Evolutionary conservation across 768 basidiomycete genomes (phyloP).

Genomic region (Lyophyllum decastes): DNA sequence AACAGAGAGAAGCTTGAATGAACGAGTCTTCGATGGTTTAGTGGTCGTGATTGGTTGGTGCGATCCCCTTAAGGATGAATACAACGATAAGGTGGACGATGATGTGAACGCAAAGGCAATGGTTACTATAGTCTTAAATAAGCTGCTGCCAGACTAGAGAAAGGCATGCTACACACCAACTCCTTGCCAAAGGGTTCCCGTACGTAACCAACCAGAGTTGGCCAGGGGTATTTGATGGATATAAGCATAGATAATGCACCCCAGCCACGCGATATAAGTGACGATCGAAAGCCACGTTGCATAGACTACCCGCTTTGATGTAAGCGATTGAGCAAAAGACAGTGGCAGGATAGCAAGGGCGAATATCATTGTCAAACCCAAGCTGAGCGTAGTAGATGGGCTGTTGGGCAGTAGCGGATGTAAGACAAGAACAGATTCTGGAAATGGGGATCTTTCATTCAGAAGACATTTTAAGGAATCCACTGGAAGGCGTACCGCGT

Average conservation of each 20-base stretch:
- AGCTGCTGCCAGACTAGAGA: slow-evolving; percentile 5
- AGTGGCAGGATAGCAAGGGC: slow-evolving; percentile 49
- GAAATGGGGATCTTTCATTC: slow-evolving; percentile 11
- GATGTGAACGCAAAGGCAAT: slow-evolving; percentile 69
- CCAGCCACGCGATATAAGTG: slow-evolving; percentile 64
- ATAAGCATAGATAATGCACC: slow-evolving; percentile 53
- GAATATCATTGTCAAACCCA: slow-evolving; percentile 41
- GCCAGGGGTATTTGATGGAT: slow-evolving; percentile 42
- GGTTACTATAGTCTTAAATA: slow-evolving; percentile 40
- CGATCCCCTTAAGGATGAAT: slow-evolving; percentile 55
- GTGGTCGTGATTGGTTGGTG: slow-evolving; percentile 35
- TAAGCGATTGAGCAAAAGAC: slow-evolving; percentile 56
- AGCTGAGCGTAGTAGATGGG: slow-evolving; percentile 33
- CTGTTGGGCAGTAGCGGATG: slow-evolving; percentile 47
- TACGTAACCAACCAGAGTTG: slow-evolving; percentile 35
- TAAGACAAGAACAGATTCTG: slow-evolving; percentile 57
- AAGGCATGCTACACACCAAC: slow-evolving; percentile 47
- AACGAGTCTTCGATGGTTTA: slow-evolving; percentile 50
- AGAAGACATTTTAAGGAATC: background rate
- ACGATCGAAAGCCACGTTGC: slow-evolving; percentile 60
- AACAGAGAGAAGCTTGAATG: slow-evolving; percentile 59
- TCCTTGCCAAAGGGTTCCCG: slow-evolving; percentile 62
- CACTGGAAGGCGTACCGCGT: slow-evolving; percentile 51
- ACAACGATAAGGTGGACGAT: slow-evolving; percentile 64
- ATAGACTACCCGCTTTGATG: slow-evolving; percentile 53